Evolutionary conservation across 2,329 filamentous ascomycete species (phyloP), one percentile per base, ranked within the genome.

Genomic region (Penicillium sclerotiorum): DNA sequence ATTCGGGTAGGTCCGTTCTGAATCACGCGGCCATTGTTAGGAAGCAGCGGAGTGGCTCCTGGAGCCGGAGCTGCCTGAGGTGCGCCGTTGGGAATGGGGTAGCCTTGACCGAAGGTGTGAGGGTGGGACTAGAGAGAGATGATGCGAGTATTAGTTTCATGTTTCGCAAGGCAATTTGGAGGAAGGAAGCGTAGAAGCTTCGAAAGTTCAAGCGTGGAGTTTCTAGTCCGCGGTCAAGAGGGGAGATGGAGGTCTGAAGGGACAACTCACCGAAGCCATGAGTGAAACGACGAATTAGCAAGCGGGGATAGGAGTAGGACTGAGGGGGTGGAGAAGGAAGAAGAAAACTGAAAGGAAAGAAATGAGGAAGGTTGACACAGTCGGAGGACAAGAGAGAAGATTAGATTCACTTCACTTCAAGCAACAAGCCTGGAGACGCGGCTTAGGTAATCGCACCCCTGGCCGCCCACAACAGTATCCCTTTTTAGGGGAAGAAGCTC

Each of bases 11-110:
- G 69, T 27, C 76, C 76, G 41, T 69, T 74, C 60, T 79, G 76
- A 53, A 78, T 74, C 43, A 79, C 60, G 58, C 75, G 70, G 56
- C 76, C 75, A 63, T 77, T 77, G 64, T 79, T 78, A 23, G 76
- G 75, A 36, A 78, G 71, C 52, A 77, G 72, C 60, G 75, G 73
- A 49, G 74, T 70, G 53, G 74, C 75, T 56, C 74, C 75, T 51
- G 74, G 74, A 23, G 73, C 71, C 49, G 72, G 72, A 51, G 68
- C 72, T 55, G 66, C 61, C 38, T 69, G 66, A 20, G 62, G 46
- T 32, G 73, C 66, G 61, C 76, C 76, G 67, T 79, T 79, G 15
- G 75, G 68, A 50, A 79, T 69, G 57, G 72, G 69, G 63, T 69
- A 68, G 60, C 69, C 72, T 68, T 74, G 69, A 64, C 61, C 70